Evolutionary conservation across 352 stramenopile species (phyloP).

Genomic region (Pythium dissimile): DNA sequence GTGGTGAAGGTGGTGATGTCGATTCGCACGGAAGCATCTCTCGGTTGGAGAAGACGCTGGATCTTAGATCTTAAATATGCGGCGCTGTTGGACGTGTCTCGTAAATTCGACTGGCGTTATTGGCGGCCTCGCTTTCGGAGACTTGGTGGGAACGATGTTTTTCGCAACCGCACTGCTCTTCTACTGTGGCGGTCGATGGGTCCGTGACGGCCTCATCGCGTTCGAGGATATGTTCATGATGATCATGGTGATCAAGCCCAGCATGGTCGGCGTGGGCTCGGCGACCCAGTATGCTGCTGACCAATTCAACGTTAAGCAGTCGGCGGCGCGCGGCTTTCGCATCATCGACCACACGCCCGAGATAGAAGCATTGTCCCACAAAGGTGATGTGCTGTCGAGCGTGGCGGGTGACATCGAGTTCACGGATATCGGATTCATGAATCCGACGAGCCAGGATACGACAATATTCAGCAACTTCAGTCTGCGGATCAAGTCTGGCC

Average conservation of each 20-base stretch:
- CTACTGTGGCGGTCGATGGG: conserved; percentile 35
- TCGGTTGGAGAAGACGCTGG: conserved; percentile 11
- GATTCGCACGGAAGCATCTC: conserved; percentile 27
- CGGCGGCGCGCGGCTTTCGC: conserved; percentile 26
- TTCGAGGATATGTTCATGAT: conserved; percentile 39
- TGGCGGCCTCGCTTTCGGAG: conserved; percentile 36
- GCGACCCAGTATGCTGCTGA: conserved; percentile 21
- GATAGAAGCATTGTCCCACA: conserved; percentile 22
- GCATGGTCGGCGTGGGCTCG: conserved; percentile 24
- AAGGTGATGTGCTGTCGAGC: conserved; percentile 10
- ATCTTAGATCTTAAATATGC: conserved; percentile 8
- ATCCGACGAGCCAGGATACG: conserved; percentile 39
- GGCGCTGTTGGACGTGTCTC: neutral
- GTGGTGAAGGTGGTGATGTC: conserved; percentile 18
- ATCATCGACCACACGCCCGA: conserved; percentile 30
- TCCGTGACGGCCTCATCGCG: conserved; percentile 21
- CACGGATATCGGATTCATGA: conserved; percentile 45
- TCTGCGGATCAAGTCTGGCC: conserved; percentile 53
- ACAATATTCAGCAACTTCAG: conserved; percentile 64
- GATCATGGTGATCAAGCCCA: conserved; percentile 37
- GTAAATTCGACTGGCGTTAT: conserved; percentile 29
- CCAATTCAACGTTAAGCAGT: conserved; percentile 24
- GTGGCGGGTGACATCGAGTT: conserved; percentile 34
- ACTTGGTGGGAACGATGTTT: conserved; percentile 50
- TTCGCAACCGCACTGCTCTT: conserved; percentile 45